phyloP scores from a whole-genome alignment of 148 eudicot genomes.

The Amaranthus hypochondriacus region DNA sequence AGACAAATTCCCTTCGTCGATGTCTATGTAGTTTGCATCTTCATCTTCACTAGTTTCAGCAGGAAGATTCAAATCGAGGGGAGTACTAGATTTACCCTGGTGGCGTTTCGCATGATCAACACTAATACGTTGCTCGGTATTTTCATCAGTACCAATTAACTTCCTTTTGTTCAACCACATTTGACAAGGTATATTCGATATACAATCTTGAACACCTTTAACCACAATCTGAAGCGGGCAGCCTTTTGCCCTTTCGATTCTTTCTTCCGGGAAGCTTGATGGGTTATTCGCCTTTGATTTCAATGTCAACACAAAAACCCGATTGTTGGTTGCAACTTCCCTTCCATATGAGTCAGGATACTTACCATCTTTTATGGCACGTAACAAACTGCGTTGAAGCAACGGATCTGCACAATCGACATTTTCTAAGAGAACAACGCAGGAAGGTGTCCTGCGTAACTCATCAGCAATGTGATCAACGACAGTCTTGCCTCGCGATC shows the following conservation, averaged over 20 bases:
- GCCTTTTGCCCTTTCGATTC: constrained; percentile 38
- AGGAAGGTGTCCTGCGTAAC: constrained; percentile 46
- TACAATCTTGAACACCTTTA: constrained; percentile 29
- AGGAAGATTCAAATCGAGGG: constrained; percentile 71
- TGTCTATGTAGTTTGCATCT: constrained; percentile 17
- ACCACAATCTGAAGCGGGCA: constrained; percentile 47
- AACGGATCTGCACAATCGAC: constrained; percentile 52
- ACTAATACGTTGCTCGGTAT: background rate
- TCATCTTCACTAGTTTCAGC: constrained; percentile 42
- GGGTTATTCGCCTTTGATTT: constrained; percentile 9
- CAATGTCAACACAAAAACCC: constrained; percentile 45
- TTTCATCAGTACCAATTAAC: constrained; percentile 29
- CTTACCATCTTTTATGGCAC: constrained; percentile 55
- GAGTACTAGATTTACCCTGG: constrained; percentile 29
- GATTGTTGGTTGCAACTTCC: constrained; percentile 49
- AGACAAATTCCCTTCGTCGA: constrained; percentile 14
- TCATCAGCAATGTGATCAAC: constrained; percentile 61
- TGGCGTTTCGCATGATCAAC: constrained; percentile 33
- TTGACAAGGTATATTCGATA: constrained; percentile 9
- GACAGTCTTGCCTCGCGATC: constrained; percentile 47
- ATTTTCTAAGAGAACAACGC: constrained; percentile 68
- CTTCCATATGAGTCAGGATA: constrained; percentile 62
- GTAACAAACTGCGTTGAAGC: constrained; percentile 51
- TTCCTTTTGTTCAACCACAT: constrained; percentile 54
- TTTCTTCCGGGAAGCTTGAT: constrained; percentile 42